Conservation (phyloP, 257 asterid genomes). For the Solanum microdontum region DNA sequence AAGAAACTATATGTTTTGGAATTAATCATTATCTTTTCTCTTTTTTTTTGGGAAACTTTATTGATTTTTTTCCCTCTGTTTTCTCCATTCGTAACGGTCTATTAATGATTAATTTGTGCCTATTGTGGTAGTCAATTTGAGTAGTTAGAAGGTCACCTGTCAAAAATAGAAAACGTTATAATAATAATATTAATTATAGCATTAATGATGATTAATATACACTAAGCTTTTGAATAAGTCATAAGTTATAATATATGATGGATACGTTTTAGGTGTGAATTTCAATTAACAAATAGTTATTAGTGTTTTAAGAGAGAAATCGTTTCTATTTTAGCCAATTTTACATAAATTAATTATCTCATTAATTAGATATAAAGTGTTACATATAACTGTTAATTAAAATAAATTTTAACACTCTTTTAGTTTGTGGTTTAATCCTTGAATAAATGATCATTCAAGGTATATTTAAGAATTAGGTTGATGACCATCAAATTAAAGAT, state of each 20-base stretch:
- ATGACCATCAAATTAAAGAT: neutral
- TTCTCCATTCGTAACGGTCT: neutral
- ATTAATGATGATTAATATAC: neutral
- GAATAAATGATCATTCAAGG: neutral
- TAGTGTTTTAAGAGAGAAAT: neutral
- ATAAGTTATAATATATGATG: neutral
- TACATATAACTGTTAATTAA: neutral
- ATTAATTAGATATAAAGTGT: neutral
- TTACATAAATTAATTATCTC: neutral
- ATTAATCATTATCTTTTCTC: neutral
- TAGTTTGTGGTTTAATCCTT: neutral
- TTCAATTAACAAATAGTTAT: neutral
- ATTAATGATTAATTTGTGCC: neutral
- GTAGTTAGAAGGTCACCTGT: conserved; percentile 15
- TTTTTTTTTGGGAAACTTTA: neutral
- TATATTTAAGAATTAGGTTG: neutral
- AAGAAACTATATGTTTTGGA: neutral
- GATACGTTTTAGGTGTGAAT: neutral
- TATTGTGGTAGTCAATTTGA: neutral
- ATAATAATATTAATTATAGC: neutral
- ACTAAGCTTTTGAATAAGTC: neutral
- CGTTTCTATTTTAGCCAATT: neutral
- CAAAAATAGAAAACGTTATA: neutral
- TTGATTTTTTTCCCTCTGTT: neutral
- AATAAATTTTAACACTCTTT: neutral